Percentiles rank a stretch among this genome's conserved stretches.
These are phyloP conservation scores for Coemansia sp. DNA, from an alignment of 192 early-diverging fungal genomes.

Conservation along the genomic window DNA sequence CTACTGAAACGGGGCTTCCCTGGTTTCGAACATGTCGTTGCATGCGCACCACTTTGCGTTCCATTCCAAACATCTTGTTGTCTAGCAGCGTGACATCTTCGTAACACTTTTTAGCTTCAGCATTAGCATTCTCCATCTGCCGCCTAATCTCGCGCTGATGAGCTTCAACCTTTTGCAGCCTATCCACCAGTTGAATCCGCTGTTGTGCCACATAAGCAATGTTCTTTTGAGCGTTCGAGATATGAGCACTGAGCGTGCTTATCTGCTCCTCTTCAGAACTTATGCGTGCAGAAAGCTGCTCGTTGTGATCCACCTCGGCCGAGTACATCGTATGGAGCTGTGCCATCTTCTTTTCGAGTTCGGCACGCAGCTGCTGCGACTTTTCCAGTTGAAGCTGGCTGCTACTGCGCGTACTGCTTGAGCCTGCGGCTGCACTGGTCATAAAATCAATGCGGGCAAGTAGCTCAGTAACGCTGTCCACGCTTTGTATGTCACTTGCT, in stretches of 20 bases:
- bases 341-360: slow-evolving; percentile 21
- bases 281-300: slow-evolving; percentile 11
- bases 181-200: slow-evolving; percentile 27
- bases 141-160: slow-evolving; percentile 11
- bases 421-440: slow-evolving; percentile 11
- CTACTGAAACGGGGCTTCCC: background rate
- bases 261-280: slow-evolving; percentile 21
- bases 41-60: slow-evolving; percentile 17
- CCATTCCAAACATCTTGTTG: slow-evolving; percentile 32
- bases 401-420: slow-evolving; percentile 1
- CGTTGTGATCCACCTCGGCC: slow-evolving; percentile 17
- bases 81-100: slow-evolving; percentile 21
- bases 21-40: slow-evolving; percentile 13
- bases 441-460: slow-evolving; percentile 28
- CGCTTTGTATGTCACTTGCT: slow-evolving; percentile 10
- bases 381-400: slow-evolving; percentile 8
- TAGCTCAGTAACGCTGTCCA: slow-evolving; percentile 36
- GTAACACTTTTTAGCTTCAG: slow-evolving; percentile 3
- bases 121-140: slow-evolving; percentile 8
- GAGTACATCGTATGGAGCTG: slow-evolving; percentile 20
- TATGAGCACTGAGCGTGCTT: slow-evolving; percentile 11
- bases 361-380: slow-evolving; percentile 8
- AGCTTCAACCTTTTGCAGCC: slow-evolving; percentile 20
- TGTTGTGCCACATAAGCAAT: slow-evolving; percentile 36
- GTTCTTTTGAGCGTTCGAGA: slow-evolving; percentile 20